Evolutionary conservation across 2,329 filamentous ascomycete species (phyloP).

Genomic region (Eurotiales sp.): DNA sequence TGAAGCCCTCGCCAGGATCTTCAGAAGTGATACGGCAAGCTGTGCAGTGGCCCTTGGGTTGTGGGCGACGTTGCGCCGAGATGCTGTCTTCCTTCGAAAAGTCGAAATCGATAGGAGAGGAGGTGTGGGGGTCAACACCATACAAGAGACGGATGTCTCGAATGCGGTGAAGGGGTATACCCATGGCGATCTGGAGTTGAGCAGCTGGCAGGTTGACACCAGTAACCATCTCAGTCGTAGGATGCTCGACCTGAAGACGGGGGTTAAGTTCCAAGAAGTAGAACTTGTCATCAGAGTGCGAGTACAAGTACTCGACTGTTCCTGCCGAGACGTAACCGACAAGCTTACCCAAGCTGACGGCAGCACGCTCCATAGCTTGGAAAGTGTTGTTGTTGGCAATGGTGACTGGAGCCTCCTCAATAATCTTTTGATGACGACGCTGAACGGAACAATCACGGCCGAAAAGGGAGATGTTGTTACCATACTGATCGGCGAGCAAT

Average conservation of each 20-base stretch:
- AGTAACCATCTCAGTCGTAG: constrained; percentile 98
- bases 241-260: constrained; percentile 98
- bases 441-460: constrained; percentile 98
- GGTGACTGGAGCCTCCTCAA: constrained; percentile 96
- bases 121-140: constrained; percentile 84
- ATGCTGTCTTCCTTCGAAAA: constrained; percentile 83
- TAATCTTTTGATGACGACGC: constrained; percentile 98
- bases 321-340: constrained; percentile 98
- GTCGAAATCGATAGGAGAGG: constrained; percentile 90
- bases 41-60: constrained; percentile 93
- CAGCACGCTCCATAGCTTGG: constrained; percentile 93
- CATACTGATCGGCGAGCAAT: constrained; percentile 95
- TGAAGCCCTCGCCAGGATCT: constrained; percentile 98
- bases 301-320: constrained; percentile 99
- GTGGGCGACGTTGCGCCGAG: constrained; percentile 81
- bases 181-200: constrained; percentile 98
- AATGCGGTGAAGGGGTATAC: constrained; percentile 90
- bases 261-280: constrained; percentile 99
- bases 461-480: constrained; percentile 98
- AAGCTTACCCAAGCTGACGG: constrained; percentile 85
- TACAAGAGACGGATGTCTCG: constrained; percentile 95
- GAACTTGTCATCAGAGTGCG: constrained; percentile 95
- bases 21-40: constrained; percentile 99
- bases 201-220: constrained; percentile 96
- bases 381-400: constrained; percentile 88